phyloP scores from a whole-genome alignment of 768 basidiomycete genomes.

The Naganishia vishniacii region DNA sequence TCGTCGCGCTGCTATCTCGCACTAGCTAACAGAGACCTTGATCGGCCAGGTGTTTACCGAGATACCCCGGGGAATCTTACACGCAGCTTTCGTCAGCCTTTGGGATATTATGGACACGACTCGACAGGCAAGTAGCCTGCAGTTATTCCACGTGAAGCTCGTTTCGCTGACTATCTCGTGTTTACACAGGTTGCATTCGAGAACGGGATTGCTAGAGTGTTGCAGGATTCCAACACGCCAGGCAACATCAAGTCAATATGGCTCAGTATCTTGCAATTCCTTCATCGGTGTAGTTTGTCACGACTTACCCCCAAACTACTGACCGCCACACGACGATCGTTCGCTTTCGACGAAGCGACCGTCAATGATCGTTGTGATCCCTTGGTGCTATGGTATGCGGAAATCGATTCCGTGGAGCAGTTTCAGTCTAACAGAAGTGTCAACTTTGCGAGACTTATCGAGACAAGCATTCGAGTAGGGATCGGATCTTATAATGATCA shows the following conservation, averaged over 20 bases:
- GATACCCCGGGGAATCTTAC: conserved; percentile 17
- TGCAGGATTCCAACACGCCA: background rate
- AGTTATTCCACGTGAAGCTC: background rate
- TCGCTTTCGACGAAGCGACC: background rate
- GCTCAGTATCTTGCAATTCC: conserved; percentile 5
- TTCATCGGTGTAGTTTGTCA: conserved; percentile 6
- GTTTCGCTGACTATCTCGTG: too few species aligned
- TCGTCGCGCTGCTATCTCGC: background rate
- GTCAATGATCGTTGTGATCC: conserved; percentile 12
- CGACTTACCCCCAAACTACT: conserved; percentile 5
- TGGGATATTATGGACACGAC: conserved; percentile 15
- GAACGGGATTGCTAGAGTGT: background rate
- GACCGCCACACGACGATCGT: conserved; percentile 1
- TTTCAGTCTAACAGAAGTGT: background rate
- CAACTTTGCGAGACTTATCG: conserved; percentile 7
- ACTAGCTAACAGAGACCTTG: background rate
- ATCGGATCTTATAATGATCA: conserved; percentile 24
- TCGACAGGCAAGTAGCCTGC: conserved; percentile 1
- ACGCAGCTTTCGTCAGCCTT: conserved; percentile 23
- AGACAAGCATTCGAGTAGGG: conserved; percentile 24
- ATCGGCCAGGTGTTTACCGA: conserved; percentile 12
- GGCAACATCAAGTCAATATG: conserved; percentile 8
- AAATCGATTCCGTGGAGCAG: conserved; percentile 12
- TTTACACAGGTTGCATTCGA: background rate
- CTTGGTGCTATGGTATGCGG: conserved; percentile 13